Evolutionary conservation across 2,329 filamentous ascomycete species (phyloP).

Genomic region (Xylaria sp.): DNA sequence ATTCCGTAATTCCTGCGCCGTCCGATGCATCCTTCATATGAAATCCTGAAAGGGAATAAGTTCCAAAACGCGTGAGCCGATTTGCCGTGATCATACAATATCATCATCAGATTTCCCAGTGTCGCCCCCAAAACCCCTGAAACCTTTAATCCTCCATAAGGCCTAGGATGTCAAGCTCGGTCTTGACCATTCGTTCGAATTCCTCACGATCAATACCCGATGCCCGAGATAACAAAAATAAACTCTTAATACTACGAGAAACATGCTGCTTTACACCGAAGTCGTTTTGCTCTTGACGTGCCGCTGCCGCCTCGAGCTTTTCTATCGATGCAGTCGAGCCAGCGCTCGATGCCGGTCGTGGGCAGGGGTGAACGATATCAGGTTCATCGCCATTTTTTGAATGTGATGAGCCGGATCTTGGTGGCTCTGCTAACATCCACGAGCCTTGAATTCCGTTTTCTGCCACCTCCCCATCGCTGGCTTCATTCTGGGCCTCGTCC

Average conservation of each 20-base stretch:
- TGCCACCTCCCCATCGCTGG: slow-evolving; percentile 45
- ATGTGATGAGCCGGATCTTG: slow-evolving; percentile 53
- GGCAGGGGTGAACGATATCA: slow-evolving; percentile 60
- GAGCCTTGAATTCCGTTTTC: slow-evolving; percentile 54
- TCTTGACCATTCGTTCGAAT: slow-evolving; percentile 77
- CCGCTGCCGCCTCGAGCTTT: slow-evolving; percentile 67
- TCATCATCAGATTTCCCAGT: background rate
- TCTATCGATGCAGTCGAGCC: slow-evolving; percentile 71
- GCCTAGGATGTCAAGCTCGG: slow-evolving; percentile 75
- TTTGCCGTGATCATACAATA: slow-evolving; percentile 26
- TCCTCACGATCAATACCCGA: slow-evolving; percentile 79
- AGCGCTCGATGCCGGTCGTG: slow-evolving; percentile 69
- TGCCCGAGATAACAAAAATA: slow-evolving; percentile 76
- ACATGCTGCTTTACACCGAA: slow-evolving; percentile 83
- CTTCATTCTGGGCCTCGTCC: slow-evolving; percentile 42
- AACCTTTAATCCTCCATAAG: slow-evolving; percentile 69
- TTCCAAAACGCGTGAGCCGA: slow-evolving; percentile 10
- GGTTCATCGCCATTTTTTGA: slow-evolving; percentile 54
- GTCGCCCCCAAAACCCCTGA: background rate
- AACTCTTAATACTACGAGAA: slow-evolving; percentile 78
- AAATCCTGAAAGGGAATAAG: slow-evolving; percentile 10
- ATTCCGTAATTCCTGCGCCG: slow-evolving; percentile 31
- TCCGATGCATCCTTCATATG: slow-evolving; percentile 35
- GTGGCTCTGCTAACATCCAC: slow-evolving; percentile 59
- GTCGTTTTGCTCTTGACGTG: slow-evolving; percentile 71